These are phyloP conservation scores for Phytopythium helicoides DNA, from an alignment of 352 stramenopile species.

Conservation along the genomic window DNA sequence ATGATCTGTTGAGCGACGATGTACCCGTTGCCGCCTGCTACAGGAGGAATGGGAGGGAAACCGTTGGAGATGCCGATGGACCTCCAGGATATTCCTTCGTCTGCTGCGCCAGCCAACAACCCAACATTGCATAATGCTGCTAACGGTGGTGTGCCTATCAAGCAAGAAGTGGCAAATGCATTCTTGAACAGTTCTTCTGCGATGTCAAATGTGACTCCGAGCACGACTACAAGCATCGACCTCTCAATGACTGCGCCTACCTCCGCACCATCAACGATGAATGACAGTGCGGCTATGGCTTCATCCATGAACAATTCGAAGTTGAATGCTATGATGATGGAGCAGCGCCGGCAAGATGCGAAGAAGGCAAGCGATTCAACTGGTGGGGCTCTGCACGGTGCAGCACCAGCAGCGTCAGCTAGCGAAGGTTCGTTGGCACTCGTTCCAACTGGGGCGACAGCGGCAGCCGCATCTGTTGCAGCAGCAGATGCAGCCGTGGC, in stretches of 20 bases:
- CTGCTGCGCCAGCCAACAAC: constrained; percentile 18
- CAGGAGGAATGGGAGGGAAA: constrained; percentile 26
- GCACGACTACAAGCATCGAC: not conserved
- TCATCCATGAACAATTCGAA: constrained; percentile 86
- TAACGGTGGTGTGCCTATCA: not conserved
- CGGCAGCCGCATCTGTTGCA: constrained; percentile 9
- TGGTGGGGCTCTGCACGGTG: no score
- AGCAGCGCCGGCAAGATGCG: constrained; percentile 72
- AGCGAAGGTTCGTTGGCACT: not conserved
- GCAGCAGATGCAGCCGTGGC: constrained; percentile 14
- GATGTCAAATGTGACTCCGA: constrained; percentile 2
- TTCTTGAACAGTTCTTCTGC: not conserved
- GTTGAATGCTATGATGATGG: constrained; percentile 84
- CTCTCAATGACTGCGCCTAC: not conserved
- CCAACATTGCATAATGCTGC: no score
- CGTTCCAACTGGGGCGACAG: not conserved
- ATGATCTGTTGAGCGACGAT: constrained; percentile 52
- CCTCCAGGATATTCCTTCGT: constrained; percentile 35
- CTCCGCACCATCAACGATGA: constrained; percentile 11
- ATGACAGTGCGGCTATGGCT: constrained; percentile 49
- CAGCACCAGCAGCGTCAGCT: not conserved
- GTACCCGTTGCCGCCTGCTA: constrained; percentile 21
- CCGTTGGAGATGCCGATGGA: constrained; percentile 63
- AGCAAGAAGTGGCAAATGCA: constrained; percentile 6
- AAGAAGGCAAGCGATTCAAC: constrained; percentile 20